A percentile compares a stretch with the other conserved stretches of the same genome.
phyloP scores from a whole-genome alignment of 164 flowering plant genomes.

The Cinnamomum micranthum region DNA sequence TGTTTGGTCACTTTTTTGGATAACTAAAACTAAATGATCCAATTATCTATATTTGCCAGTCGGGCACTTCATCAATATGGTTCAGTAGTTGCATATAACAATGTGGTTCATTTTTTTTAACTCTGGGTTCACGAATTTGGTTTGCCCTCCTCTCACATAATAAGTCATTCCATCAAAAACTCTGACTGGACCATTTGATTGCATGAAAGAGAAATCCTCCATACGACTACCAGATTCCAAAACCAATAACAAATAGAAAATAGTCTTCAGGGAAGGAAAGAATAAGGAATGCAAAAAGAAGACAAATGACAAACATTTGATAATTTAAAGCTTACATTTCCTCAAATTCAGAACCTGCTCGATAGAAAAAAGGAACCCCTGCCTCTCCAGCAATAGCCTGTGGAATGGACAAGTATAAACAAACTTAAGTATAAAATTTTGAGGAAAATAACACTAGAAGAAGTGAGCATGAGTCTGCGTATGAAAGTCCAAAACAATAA shows the following conservation, averaged over 20 bases:
- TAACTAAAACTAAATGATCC: too few species aligned
- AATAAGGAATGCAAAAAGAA: background rate
- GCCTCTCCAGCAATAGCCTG: constrained; percentile 99
- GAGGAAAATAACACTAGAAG: background rate
- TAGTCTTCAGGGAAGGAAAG: background rate
- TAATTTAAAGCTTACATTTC: constrained; percentile 68
- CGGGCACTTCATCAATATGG: too few species aligned
- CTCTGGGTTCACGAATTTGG: too few species aligned
- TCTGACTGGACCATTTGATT: background rate
- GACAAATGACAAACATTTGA: background rate
- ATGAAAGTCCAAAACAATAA: background rate
- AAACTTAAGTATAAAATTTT: background rate
- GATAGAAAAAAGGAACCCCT: constrained; percentile 98
- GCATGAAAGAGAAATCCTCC: background rate
- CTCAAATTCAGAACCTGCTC: constrained; percentile 99
- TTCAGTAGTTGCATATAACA: too few species aligned
- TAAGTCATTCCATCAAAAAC: background rate
- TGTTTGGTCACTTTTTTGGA: too few species aligned
- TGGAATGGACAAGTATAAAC: constrained; percentile 6
- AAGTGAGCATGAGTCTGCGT: background rate
- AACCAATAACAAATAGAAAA: background rate
- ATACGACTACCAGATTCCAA: background rate
- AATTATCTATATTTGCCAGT: too few species aligned
- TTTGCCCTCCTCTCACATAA: too few species aligned
- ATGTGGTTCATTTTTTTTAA: too few species aligned